Evolutionary conservation across 2,329 filamentous ascomycete species (phyloP), one percentile per base, ranked within the genome.

Genomic region (Apiospora sp.): DNA sequence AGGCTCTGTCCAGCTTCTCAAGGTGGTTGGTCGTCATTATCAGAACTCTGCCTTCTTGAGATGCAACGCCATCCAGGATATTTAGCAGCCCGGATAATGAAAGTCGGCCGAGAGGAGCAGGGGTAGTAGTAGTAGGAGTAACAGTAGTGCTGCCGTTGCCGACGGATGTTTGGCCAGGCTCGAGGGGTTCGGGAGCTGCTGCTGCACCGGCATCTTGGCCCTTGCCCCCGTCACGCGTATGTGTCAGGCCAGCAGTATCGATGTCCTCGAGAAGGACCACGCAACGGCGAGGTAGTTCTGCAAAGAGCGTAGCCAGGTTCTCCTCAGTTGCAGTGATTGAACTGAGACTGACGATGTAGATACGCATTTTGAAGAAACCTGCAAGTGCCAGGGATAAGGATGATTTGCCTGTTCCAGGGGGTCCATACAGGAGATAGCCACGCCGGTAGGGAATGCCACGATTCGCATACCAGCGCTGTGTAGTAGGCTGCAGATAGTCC

Each of bases 401-500:
- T 64, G 90, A 93, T 82, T 96, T 96, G 19, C 94, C 93, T 0
- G 93, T 95, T 0, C 94, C 93, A 0, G 93, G 93, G 0, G 94
- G 93, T 0, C 94, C 94, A 75, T 95, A 87, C 22, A 97, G 90
- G 0, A 97, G 88, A 78, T 96, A 97, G 0, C 94, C 95, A 5
- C 94, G 88, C 19, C 94, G 89, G 80, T 97, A 97, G 0, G 95
- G 94, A 43, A 97, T 96, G 0, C 94, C 94, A 8, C 94, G 88
- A 76, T 94, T 92, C 0, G 92, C 87, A 79, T 98, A 97, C 94
- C 94, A 97, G n/a, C 91, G 86, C 64, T 89, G 86, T 0, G 91
- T 92, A 16, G 84, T 82, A 0, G 90, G 90, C 74, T 90, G 85
- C 48, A 93, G 86, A 77, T 92, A 92, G 76, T 92, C 90, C 37